A percentile compares a stretch with the other conserved stretches of the same genome.
phyloP scores from a whole-genome alignment of 139 green algal species.

The Tetradesmus obliquus region DNA sequence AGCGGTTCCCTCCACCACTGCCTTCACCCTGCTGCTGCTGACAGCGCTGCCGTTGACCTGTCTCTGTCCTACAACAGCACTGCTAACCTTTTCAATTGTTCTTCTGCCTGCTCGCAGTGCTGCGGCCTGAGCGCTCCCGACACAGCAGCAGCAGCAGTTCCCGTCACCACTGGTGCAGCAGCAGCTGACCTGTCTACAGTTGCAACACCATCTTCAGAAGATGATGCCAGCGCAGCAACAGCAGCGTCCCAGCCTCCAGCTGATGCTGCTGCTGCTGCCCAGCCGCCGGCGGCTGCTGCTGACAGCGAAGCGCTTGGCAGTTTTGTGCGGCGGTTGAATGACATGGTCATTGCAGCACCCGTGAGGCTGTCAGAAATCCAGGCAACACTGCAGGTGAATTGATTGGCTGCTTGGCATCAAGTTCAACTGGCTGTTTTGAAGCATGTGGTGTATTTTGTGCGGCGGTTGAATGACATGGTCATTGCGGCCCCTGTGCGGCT shows the following conservation, averaged over 20 bases:
- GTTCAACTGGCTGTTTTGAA: no score
- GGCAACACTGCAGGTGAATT: background rate
- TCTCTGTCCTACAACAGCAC: no score
- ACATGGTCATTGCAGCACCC: background rate
- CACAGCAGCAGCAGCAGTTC: background rate
- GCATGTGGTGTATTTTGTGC: background rate
- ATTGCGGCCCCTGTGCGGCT: background rate
- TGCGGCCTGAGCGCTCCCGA: background rate
- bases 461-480: background rate
- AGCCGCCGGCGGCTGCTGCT: background rate
- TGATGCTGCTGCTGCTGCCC: background rate
- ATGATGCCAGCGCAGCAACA: background rate
- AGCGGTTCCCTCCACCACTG: no score
- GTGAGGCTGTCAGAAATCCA: slow-evolving; percentile 25
- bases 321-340: background rate
- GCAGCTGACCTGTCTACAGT: background rate
- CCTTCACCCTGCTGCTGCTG: background rate
- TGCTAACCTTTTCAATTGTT: no score
- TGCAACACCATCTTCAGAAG: background rate
- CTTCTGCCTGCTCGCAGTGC: background rate
- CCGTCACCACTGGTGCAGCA: no score
- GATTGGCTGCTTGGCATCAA: no score
- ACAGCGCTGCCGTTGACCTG: no score
- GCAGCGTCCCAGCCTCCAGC: background rate
- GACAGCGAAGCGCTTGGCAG: background rate